Evolutionary conservation across 805 yeast genomes (phyloP).

Genomic region (Maudiozyma saulgeensis): DNA sequence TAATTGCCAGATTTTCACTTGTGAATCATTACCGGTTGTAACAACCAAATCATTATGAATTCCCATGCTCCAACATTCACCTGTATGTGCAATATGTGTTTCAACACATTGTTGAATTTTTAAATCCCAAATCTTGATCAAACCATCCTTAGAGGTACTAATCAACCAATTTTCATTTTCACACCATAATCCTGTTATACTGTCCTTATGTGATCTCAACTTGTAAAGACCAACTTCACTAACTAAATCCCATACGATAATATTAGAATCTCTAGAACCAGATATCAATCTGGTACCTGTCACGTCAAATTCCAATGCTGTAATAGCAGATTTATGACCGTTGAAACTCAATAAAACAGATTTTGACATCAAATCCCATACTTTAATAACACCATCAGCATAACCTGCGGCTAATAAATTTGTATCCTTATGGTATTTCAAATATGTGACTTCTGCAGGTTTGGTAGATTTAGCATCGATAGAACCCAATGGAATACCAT

Average conservation of each 20-base stretch:
- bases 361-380: constrained; percentile 84
- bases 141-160: constrained; percentile 80
- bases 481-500: constrained; percentile 65
- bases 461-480: constrained; percentile 50
- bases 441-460: constrained; percentile 52
- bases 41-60: constrained; percentile 39
- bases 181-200: constrained; percentile 63
- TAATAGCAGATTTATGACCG: constrained; percentile 85
- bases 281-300: constrained; percentile 80
- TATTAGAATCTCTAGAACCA: constrained; percentile 77
- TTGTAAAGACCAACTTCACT: constrained; percentile 84
- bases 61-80: constrained; percentile 86
- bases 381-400: constrained; percentile 75
- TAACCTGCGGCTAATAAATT: constrained; percentile 82
- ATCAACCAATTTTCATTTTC: constrained; percentile 57
- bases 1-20: constrained; percentile 75
- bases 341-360: constrained; percentile 70
- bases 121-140: constrained; percentile 88
- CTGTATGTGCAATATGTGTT: constrained; percentile 86
- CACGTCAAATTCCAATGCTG: constrained; percentile 57
- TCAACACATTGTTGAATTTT: constrained; percentile 84
- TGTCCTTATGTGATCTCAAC: constrained; percentile 81
- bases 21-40: constrained; percentile 75
- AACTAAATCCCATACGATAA: constrained; percentile 91
- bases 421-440: constrained; percentile 52